Conservation (phyloP, 2,329 filamentous ascomycete species). For the Microcera coccophila region DNA sequence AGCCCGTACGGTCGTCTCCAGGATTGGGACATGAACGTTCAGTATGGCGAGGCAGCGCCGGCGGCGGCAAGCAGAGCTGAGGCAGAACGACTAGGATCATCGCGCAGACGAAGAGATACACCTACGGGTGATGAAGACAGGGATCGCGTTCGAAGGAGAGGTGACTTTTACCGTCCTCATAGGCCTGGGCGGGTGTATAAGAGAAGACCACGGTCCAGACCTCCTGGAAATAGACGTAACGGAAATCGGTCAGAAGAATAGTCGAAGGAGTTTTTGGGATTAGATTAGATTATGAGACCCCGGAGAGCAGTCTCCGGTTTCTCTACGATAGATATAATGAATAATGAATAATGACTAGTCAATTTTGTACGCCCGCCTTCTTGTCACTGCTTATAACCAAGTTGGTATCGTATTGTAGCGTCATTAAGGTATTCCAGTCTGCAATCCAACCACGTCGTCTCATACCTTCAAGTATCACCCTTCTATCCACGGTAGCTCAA, state of each 20-base stretch:
- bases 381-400: too few species aligned
- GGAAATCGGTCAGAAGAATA: conserved; percentile 1
- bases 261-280: conserved; percentile 1
- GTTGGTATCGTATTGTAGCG: too few species aligned
- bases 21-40: conserved; percentile 77
- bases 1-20: conserved; percentile 70
- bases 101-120: neutral
- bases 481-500: conserved; percentile 49
- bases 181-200: conserved; percentile 5
- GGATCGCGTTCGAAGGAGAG: conserved; percentile 6
- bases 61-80: neutral
- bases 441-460: neutral
- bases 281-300: conserved; percentile 21
- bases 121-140: neutral
- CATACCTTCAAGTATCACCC: conserved; percentile 9
- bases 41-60: conserved; percentile 50
- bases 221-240: conserved; percentile 12
- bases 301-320: conserved; percentile 14
- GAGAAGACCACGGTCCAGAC: conserved; percentile 9
- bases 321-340: neutral
- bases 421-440: neutral
- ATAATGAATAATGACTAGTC: neutral
- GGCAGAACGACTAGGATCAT: neutral
- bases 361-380: too few species aligned
- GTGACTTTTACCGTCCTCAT: conserved; percentile 27